Evolutionary conservation across 139 green algal species (phyloP), one percentile per base, ranked within the genome.

Genomic region (Astrephomene gubernaculifera): DNA sequence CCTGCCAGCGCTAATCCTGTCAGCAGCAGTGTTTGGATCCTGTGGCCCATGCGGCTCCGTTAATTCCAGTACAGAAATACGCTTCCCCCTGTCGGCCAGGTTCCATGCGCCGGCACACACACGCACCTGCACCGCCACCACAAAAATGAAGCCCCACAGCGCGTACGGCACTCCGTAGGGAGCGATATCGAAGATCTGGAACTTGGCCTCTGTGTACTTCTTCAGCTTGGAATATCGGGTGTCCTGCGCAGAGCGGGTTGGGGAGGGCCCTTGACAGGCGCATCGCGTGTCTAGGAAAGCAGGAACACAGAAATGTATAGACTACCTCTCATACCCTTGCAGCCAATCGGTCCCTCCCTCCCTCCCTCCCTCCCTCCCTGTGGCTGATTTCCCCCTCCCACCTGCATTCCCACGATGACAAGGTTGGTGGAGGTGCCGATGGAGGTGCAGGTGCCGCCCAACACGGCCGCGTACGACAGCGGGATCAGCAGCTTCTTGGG

Each of bases 401-500:
- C 74, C 71, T 92, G 88, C 36, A 90, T 63, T 12, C 92, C 92
- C n/a, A 81, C 67, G 21, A 97, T 90, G 53, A 98, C 93, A 41
- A 98, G 90, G 88, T 98, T 98, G 45, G 95, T 97, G 45, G 88
- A 93, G 6, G 94, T 95, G 29, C 95, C 95, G 41, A 98, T 98
- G 19, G 96, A 86, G 0, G 95, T 98, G 82, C 85, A 87, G 21
- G 94, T 97, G 44, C 95, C 95, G 9, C 95, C 95, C 41, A 97
- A 87, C 38, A 97, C 92, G 24, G 91, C 89, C 22, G 93, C 90
- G 69, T 93, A 96, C 38, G 91, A 94, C 39, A 96, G 71, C 35
- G 95, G 95, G 69, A 96, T 93, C 57, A 96, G 92, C 33, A 97
- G 79, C 90, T 91, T 89, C 49, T 89, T 86, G 44, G 49, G 49